phyloP scores from a whole-genome alignment of 2,329 filamentous ascomycete genomes.

The Fonsecaea nubica region DNA sequence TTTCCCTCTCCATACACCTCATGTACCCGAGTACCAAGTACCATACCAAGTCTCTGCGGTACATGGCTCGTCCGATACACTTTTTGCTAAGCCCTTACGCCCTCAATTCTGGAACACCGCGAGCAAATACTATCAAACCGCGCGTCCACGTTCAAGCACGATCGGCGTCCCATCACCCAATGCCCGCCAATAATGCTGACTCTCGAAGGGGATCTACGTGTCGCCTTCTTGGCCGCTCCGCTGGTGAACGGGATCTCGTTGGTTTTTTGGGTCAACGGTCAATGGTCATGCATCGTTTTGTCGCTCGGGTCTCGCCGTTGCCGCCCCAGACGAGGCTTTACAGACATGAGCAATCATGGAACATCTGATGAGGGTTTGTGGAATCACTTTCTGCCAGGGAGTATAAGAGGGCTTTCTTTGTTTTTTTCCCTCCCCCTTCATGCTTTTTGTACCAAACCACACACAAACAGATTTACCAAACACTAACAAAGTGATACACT shows the following conservation, averaged over 20 bases:
- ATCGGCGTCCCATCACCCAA: conserved; percentile 1
- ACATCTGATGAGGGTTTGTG: background rate
- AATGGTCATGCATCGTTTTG: background rate
- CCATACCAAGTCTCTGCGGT: no score
- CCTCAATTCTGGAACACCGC: background rate
- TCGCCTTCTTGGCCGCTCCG: background rate
- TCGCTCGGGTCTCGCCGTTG: conserved; percentile 1
- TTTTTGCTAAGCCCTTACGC: background rate
- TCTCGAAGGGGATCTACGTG: background rate
- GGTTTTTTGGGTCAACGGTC: no score
- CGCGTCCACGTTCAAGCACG: background rate
- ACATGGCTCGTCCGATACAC: background rate
- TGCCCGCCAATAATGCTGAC: background rate
- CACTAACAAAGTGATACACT: background rate
- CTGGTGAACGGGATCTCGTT: background rate
- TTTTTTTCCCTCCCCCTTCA: background rate
- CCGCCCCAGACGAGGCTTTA: conserved; percentile 4
- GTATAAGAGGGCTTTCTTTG: background rate
- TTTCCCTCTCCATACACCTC: background rate
- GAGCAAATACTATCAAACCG: background rate
- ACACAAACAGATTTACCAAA: background rate
- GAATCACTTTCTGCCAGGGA: background rate
- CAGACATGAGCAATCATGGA: background rate
- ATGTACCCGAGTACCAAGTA: background rate
- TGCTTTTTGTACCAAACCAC: background rate